Evolutionary conservation across 2,329 filamentous ascomycete genomes (phyloP).

Genomic region (Ilyonectria robusta): DNA sequence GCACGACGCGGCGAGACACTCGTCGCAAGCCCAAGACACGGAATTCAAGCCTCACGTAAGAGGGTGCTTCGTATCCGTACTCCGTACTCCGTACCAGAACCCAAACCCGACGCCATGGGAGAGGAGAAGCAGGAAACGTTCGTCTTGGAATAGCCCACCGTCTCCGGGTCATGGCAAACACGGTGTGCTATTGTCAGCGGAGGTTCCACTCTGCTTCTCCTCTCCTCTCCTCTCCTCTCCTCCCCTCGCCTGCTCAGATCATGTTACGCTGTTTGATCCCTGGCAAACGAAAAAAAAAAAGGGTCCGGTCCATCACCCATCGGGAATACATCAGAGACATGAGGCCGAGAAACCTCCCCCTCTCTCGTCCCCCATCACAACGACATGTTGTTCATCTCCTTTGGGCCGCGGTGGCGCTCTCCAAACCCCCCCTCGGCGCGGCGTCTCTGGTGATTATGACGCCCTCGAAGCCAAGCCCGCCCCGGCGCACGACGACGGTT

Average conservation of each 20-base stretch:
- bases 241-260: background rate
- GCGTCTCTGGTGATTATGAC: too few relatives aligned
- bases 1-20: background rate
- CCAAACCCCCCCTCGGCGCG: too few relatives aligned
- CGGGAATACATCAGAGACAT: too few relatives aligned
- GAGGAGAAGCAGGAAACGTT: background rate
- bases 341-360: too few relatives aligned
- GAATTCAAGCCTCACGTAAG: background rate
- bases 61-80: background rate
- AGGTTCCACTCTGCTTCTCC: background rate
- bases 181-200: slow-evolving; percentile 1
- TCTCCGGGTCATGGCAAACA: slow-evolving; percentile 2
- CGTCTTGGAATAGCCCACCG: background rate
- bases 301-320: too few relatives aligned
- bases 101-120: background rate
- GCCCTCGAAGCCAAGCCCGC: too few relatives aligned
- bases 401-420: too few relatives aligned
- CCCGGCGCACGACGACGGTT: background rate
- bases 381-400: too few relatives aligned
- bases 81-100: background rate
- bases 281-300: too few relatives aligned
- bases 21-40: too few relatives aligned
- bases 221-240: background rate
- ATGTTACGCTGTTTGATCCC: background rate
- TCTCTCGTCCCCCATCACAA: too few relatives aligned